A percentile compares a stretch with the other conserved stretches of the same genome.
These are phyloP conservation scores for Pinus taeda DNA, from an alignment of 75 land plant genomes.

Conservation along the genomic window DNA sequence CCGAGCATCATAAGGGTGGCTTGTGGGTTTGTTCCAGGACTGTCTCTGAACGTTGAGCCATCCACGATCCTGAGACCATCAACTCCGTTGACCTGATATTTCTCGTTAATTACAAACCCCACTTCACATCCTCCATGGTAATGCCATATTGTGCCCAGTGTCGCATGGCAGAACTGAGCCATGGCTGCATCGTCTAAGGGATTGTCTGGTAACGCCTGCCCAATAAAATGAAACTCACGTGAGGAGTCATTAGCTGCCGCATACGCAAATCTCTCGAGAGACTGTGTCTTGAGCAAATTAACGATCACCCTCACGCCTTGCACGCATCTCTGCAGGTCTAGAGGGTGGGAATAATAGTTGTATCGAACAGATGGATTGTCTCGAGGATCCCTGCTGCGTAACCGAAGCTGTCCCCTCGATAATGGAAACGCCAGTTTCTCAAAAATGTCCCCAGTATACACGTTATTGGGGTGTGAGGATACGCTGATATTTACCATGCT, in stretches of 20 bases:
- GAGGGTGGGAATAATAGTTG: neutral
- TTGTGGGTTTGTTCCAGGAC: too few species aligned
- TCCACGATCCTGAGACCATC: too few species aligned
- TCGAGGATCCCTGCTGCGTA: neutral
- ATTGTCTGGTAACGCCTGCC: neutral
- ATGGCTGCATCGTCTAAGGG: neutral
- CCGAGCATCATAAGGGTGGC: too few species aligned
- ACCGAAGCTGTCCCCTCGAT: neutral
- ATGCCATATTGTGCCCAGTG: constrained; percentile 69
- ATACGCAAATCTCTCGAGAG: constrained; percentile 3
- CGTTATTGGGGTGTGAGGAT: neutral
- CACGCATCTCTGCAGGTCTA: too few species aligned
- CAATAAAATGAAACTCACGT: neutral
- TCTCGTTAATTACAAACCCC: constrained; percentile 54
- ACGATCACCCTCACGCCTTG: too few species aligned
- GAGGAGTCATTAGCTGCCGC: neutral
- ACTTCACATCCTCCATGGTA: constrained; percentile 74
- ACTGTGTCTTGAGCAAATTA: neutral
- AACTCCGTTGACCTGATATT: constrained; percentile 50
- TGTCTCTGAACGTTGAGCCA: too few species aligned
- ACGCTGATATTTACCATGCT: too few species aligned
- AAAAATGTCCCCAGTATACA: neutral
- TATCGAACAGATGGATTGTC: neutral
- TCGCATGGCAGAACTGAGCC: too few species aligned
- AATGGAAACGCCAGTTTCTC: neutral